Conservation (phyloP, 305 asterid species). For the Ajuga reptans region DNA sequence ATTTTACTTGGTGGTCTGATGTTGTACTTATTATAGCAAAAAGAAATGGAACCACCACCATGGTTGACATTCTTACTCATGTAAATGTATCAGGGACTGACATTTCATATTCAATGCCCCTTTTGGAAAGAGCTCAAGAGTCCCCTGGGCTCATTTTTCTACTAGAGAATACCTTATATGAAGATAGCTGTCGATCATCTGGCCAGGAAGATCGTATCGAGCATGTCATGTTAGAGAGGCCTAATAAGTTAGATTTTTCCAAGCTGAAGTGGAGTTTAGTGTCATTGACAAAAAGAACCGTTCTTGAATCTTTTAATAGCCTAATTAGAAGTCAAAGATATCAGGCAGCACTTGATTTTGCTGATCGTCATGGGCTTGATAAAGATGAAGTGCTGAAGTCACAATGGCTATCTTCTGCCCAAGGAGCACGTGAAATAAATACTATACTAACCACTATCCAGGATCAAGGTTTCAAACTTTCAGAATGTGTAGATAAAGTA, state of each 20-base stretch:
- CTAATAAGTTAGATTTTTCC: conserved; percentile 38
- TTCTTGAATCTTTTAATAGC: conserved; percentile 64
- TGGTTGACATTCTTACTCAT: conserved; percentile 52
- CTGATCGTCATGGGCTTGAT: conserved; percentile 71
- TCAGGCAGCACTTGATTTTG: conserved; percentile 74
- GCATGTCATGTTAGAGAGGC: conserved; percentile 30
- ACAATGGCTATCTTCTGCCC: conserved; percentile 75
- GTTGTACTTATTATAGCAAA: conserved; percentile 52
- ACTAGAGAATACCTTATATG: conserved; percentile 49
- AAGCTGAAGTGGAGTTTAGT: conserved; percentile 62
- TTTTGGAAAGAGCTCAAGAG: conserved; percentile 59
- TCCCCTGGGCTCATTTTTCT: conserved; percentile 58
- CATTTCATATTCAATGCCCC: conserved; percentile 55
- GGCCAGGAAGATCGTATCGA: conserved; percentile 38
- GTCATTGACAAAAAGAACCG: conserved; percentile 59
- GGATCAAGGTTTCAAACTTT: conserved; percentile 61
- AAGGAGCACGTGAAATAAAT: conserved; percentile 67
- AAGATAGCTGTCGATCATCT: conserved; percentile 32
- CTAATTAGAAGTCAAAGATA: conserved; percentile 52
- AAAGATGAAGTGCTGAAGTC: conserved; percentile 82
- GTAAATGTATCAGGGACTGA: conserved; percentile 40
- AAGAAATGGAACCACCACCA: conserved; percentile 49
- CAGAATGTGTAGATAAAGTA: conserved; percentile 66
- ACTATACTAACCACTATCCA: conserved; percentile 51
- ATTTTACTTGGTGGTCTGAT: conserved; percentile 96